Base-by-base conservation (phyloP, 306 rosid species). In the Glycine latifolia region DNA sequence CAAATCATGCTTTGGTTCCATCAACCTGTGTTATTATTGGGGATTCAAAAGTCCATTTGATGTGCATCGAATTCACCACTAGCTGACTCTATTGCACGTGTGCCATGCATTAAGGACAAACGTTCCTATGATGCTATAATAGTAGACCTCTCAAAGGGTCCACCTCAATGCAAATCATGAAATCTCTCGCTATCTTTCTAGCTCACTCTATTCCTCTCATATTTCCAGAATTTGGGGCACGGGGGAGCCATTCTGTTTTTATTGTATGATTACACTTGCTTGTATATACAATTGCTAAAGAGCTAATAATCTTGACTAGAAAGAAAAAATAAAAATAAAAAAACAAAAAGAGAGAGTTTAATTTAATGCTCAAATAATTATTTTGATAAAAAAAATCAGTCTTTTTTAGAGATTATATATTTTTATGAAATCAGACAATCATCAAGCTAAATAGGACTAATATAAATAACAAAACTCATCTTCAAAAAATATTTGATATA, bases 1-100 rank as follows among this genome's bases (percentile, higher is more conserved):
- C 82, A 86, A 83, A 89, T 86, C 86, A 76, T 81, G 86, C 53
- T 82, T 26, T 81, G 87, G 76, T 69, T 26, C 75, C 41, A 83
- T 89, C 82, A 82, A 75, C 17, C 31, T 53, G 67, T 69, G 50
- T 82, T 77, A 75, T 66, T 76, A 56, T 61, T 37, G 35, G 68
- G 70, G 82, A 75, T 37, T 47, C 88, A 87, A 87, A 87, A 76
- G 82, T 80, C 79, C 56, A 79, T 4, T 63, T 81, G 85, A 86
- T 73, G 67, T 55, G 65, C 48, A 77, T 74, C 81, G 81, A 85
- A 10, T 83, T 79, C 84, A 63, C 73, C 79, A 72, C 60, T 48
- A 75, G 79, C 67, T 78, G 77, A 67, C 78, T 85, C 83, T 86
- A 68, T 3, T 61, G 92, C 91, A 90, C 94, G 94, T 88, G 94